phyloP scores from a whole-genome alignment of 2,329 filamentous ascomycete species.

The Aaosphaeria pasadenensis region DNA sequence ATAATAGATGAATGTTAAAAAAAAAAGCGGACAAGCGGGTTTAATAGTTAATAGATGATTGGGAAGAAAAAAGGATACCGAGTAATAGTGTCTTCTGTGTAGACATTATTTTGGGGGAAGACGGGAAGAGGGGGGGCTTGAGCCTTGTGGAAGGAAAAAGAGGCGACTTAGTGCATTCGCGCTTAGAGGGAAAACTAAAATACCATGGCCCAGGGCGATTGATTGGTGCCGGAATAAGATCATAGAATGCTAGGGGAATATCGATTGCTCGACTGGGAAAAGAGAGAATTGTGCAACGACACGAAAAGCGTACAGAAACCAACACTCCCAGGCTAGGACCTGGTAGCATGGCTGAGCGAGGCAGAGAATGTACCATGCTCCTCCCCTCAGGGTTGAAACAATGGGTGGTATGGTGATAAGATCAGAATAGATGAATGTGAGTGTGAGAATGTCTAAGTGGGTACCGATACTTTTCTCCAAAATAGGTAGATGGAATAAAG shows the following conservation, averaged over 20 bases:
- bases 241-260: conserved; percentile 26
- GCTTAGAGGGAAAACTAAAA: conserved; percentile 35
- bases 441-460: too few species aligned
- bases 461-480: too few species aligned
- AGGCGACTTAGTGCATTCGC: conserved; percentile 23
- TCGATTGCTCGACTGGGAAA: conserved; percentile 24
- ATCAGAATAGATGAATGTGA: too few species aligned
- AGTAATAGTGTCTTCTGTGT: conserved; percentile 9
- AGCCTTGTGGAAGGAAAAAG: too few species aligned
- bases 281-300: conserved; percentile 23
- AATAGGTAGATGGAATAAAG: too few species aligned
- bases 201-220: conserved; percentile 18
- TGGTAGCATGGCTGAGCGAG: too few species aligned
- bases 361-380: too few species aligned
- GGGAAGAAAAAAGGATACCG: too few species aligned
- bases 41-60: conserved; percentile 40
- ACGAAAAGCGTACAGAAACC: conserved; percentile 6
- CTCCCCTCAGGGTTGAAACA: too few species aligned
- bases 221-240: conserved; percentile 32
- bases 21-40: conserved; percentile 22
- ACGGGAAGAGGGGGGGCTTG: conserved; percentile 2
- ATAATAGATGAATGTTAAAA: neutral
- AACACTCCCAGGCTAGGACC: too few species aligned
- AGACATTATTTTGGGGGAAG: conserved; percentile 27
- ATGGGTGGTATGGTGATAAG: too few species aligned